Base-by-base conservation (phyloP, 2,329 filamentous ascomycete genomes). In the Xenoacremonium recifei region DNA sequence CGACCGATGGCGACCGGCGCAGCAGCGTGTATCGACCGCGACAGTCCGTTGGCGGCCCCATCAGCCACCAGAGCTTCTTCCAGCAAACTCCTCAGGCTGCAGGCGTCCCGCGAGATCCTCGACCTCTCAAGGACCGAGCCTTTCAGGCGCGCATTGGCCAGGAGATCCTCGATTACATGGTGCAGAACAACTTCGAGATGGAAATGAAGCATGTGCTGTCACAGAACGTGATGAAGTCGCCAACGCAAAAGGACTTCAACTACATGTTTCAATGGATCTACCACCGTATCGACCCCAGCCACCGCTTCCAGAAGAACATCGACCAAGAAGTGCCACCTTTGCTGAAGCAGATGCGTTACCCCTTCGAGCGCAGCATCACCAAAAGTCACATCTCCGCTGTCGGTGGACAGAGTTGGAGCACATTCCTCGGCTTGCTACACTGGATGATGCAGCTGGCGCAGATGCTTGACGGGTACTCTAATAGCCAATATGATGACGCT, bases 361-460 rank as follows among this genome's bases (percentile, higher is more conserved):
- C 93, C 0, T 99, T 90, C 61, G 90, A 96, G 59, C 89, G 90
- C 66, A 91, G 85, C 59, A 97, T 99, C 57, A 96, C 90, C 40
- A 99, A 97, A 67, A 96, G 89, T 39, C 90, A 96, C 61, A 89
- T 99, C 44, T 83, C 89, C 0, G 93, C 95, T 2, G 93, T 97
- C 0, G 93, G 93, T 51, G 92, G 91, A 3, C 90, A 96, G 66
- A 97, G 97, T 62, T 99, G 93, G 93, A 87, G 87, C 48, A 93
- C 89, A 0, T 97, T 99, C 59, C 73, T 99, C 11, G 93, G 91
- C 0, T 73, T 99, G 63, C 75, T 99, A 37, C 91, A 99, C 69
- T 99, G 93, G 93, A 92, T 99, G 83, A 96, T 99, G 92, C 91
- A 97, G 66, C 73, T 99, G 38, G 89, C 89, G 4, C 85, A 92